Evolutionary conservation across 345 rosid species (phyloP).

Genomic region (Eucalyptus virginea): DNA sequence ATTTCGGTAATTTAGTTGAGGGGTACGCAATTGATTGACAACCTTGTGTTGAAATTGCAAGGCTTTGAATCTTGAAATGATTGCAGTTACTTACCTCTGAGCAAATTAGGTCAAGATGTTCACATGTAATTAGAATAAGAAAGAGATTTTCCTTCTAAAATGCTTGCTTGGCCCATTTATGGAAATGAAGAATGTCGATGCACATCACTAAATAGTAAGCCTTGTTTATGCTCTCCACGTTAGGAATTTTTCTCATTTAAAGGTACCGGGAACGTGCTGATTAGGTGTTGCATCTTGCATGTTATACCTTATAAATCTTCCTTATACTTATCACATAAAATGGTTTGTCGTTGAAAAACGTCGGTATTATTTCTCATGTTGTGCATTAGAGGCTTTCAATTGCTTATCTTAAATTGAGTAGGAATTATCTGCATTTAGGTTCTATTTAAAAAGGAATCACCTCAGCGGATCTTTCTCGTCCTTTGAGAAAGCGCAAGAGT

Average conservation of each 20-base stretch:
- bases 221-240: not conserved
- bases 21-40: not conserved
- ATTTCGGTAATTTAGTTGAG: not conserved
- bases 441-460: not conserved
- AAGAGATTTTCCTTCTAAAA: not conserved
- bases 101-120: not conserved
- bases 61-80: not conserved
- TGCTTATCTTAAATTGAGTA: not conserved
- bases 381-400: not conserved
- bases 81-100: not conserved
- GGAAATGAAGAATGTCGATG: not conserved
- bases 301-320: not conserved
- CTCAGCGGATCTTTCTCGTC: not conserved
- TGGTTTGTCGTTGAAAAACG: not conserved
- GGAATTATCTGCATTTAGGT: not conserved
- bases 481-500: too few species aligned
- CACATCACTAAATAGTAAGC: not conserved
- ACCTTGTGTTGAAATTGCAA: not conserved
- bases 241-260: too few species aligned
- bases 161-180: not conserved
- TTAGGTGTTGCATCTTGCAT: not conserved
- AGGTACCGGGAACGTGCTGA: not conserved
- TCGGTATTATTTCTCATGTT: rapidly evolving
- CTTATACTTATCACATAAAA: not conserved
- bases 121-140: not conserved